Conservation (phyloP, 805 yeast genomes). For the Candida railenensis region DNA sequence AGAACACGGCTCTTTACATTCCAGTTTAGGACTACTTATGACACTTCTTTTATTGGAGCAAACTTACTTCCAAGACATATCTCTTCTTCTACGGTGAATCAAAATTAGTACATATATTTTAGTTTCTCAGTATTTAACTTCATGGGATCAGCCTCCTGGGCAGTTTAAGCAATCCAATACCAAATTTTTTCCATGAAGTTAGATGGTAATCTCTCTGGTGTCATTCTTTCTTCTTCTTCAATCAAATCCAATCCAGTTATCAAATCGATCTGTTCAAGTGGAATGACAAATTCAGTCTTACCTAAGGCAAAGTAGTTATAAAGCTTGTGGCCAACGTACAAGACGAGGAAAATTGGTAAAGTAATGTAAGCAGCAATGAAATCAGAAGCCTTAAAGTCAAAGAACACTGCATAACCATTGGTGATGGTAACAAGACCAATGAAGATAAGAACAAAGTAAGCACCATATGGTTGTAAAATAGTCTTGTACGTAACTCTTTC, state of each 20-base stretch:
- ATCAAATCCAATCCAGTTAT: constrained; percentile 58
- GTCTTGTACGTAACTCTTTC: constrained; percentile 62
- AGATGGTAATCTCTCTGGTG: constrained; percentile 36
- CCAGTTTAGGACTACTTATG: too few species aligned
- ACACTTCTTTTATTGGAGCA: too few species aligned
- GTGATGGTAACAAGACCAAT: constrained; percentile 57
- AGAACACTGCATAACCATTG: constrained; percentile 72
- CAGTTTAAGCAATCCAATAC: constrained; percentile 46
- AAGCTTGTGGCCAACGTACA: constrained; percentile 59
- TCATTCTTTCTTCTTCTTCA: constrained; percentile 49
- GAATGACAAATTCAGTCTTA: constrained; percentile 39
- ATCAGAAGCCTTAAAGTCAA: constrained; percentile 54
- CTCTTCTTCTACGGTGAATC: background rate
- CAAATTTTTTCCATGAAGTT: constrained; percentile 44
- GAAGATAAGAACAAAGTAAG: constrained; percentile 52
- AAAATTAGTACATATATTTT: background rate
- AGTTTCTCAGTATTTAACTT: background rate
- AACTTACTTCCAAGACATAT: too few species aligned
- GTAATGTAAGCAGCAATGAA: constrained; percentile 75
- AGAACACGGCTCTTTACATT: too few species aligned
- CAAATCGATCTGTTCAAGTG: constrained; percentile 60
- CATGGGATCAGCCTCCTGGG: background rate
- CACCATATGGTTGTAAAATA: constrained; percentile 54
- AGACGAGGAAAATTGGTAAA: constrained; percentile 50
- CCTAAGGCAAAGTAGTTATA: constrained; percentile 34